phyloP scores from a whole-genome alignment of 257 asterid genomes.

The Solanum microdontum region DNA sequence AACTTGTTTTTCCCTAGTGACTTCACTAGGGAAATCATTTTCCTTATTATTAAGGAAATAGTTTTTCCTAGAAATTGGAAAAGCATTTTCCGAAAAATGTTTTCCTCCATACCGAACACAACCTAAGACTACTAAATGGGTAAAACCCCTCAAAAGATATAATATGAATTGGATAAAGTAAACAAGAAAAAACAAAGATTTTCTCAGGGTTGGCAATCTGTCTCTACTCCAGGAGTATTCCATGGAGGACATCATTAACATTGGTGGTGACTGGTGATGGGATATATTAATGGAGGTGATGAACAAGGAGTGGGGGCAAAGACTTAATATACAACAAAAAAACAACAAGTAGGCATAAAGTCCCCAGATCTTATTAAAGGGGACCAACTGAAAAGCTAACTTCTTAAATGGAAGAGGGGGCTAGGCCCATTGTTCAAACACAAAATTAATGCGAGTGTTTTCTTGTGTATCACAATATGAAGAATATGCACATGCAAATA shows the following conservation, averaged over 20 bases:
- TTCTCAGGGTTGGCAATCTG: background rate
- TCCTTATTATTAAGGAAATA: background rate
- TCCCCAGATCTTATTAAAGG: background rate
- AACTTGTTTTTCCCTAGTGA: background rate
- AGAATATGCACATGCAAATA: constrained; percentile 5
- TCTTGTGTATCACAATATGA: background rate
- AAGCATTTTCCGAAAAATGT: background rate
- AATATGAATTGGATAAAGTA: background rate
- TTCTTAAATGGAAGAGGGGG: background rate
- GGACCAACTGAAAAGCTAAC: background rate
- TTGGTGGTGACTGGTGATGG: constrained; percentile 4
- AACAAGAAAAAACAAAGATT: background rate
- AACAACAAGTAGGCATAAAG: background rate
- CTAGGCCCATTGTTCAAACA: background rate
- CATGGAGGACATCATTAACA: background rate
- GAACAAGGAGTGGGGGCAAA: background rate
- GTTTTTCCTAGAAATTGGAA: background rate
- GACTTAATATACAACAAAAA: background rate
- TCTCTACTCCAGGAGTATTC: background rate
- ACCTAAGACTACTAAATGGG: background rate
- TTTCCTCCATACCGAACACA: background rate
- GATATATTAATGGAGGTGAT: background rate
- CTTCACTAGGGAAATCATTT: background rate
- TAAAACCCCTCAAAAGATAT: background rate
- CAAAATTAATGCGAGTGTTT: background rate